A percentile compares a stretch with the other conserved stretches of the same genome.
Conservation (phyloP, 306 rosid species). For the Rosa lucieae region DNA sequence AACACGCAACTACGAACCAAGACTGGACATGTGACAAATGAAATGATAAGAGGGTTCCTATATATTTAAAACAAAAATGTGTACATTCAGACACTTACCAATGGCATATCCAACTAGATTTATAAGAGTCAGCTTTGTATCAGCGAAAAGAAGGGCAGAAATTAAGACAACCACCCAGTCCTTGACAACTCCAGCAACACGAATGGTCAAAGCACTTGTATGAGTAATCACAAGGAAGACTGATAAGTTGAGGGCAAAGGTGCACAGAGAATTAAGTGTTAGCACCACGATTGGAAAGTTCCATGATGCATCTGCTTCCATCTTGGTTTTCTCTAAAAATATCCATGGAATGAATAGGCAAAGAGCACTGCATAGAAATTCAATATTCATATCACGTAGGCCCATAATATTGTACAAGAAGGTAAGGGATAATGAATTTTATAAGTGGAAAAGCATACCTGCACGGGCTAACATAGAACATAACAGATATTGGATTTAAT, state of each 20-base stretch:
- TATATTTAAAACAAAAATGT: constrained; percentile 1
- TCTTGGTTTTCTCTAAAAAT: constrained; percentile 84
- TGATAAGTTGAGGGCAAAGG: constrained; percentile 94
- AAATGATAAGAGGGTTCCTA: constrained; percentile 8
- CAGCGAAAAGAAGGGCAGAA: constrained; percentile 92
- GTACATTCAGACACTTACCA: constrained; percentile 54
- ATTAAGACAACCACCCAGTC: constrained; percentile 97
- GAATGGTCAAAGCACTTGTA: constrained; percentile 97
- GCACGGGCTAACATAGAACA: constrained; percentile 99
- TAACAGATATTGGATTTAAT: constrained; percentile 85
- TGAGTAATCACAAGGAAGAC: constrained; percentile 97
- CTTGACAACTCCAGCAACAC: constrained; percentile 98
- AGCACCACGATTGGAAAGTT: constrained; percentile 81
- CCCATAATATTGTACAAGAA: constrained; percentile 17
- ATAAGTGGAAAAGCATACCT: constrained; percentile 47
- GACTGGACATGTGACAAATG: not conserved
- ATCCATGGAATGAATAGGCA: constrained; percentile 94
- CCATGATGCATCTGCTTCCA: constrained; percentile 81
- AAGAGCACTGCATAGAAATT: constrained; percentile 71
- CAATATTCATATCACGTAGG: constrained; percentile 23
- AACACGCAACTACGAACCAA: not conserved
- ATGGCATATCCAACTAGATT: constrained; percentile 91
- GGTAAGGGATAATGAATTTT: constrained; percentile 1
- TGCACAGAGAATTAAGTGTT: constrained; percentile 84
- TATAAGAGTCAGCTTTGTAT: constrained; percentile 84